Conservation (phyloP, 2,329 filamentous ascomycete genomes). For the Penicillium digitatum region DNA sequence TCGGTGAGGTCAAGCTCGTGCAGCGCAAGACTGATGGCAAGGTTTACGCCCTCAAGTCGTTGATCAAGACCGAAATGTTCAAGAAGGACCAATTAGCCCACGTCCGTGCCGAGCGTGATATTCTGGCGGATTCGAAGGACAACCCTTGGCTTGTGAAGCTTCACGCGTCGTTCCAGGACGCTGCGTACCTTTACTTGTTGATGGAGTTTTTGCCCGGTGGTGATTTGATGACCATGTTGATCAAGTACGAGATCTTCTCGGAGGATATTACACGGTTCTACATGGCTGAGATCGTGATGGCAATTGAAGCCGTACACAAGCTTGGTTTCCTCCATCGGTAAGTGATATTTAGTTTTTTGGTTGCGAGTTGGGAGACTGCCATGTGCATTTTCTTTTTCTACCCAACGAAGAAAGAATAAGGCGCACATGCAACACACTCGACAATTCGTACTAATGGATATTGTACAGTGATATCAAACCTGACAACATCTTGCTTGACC, state of each 20-base stretch:
- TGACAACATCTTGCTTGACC: constrained; percentile 94
- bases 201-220: constrained; percentile 99
- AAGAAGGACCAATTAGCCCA: constrained; percentile 98
- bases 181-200: constrained; percentile 94
- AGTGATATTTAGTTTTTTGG: constrained; percentile 29
- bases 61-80: constrained; percentile 99
- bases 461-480: constrained; percentile 86
- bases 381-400: neutral
- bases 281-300: constrained; percentile 95
- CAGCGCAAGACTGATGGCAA: constrained; percentile 95
- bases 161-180: constrained; percentile 95
- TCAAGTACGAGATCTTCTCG: constrained; percentile 99
- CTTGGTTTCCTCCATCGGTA: constrained; percentile 97
- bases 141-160: constrained; percentile 99
- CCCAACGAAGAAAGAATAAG: neutral
- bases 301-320: constrained; percentile 98
- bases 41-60: constrained; percentile 95
- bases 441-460: constrained; percentile 17
- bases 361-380: neutral
- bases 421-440: neutral
- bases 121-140: constrained; percentile 90
- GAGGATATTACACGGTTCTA: constrained; percentile 99
- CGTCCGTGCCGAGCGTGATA: constrained; percentile 95
- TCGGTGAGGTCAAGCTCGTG: constrained; percentile 96
- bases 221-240: constrained; percentile 99